These are phyloP conservation scores for Globisporangium solare DNA, from an alignment of 352 stramenopile species.

Conservation along the genomic window DNA sequence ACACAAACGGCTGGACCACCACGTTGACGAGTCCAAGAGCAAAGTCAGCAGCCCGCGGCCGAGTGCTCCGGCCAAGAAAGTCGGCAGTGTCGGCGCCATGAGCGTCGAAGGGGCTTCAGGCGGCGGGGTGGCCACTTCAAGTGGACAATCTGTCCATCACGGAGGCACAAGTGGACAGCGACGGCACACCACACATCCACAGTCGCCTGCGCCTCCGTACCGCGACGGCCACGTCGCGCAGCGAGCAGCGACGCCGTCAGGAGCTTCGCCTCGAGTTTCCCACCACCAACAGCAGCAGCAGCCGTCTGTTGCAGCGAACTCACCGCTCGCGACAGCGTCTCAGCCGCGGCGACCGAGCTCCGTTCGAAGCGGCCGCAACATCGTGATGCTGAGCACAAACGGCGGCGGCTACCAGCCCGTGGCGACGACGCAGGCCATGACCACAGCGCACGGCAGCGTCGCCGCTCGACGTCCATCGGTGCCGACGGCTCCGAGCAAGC, in stretches of 20 bases:
- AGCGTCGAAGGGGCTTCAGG: not conserved
- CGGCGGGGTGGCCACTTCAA: not conserved
- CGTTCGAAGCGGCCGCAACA: conserved; percentile 40
- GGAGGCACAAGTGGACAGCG: not conserved
- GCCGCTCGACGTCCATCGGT: conserved; percentile 2
- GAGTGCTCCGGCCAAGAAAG: not conserved
- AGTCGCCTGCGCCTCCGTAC: not conserved
- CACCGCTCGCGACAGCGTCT: not conserved
- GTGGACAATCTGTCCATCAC: not conserved
- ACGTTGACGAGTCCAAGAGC: not conserved
- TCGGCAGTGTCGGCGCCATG: conserved; percentile 2
- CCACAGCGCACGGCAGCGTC: not conserved
- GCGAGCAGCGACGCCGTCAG: conserved; percentile 9
- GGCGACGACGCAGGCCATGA: not conserved
- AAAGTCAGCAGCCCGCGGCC: not conserved
- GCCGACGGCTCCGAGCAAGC: not conserved
- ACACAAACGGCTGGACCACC: not conserved
- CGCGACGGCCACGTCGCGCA: not conserved
- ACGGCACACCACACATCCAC: not conserved
- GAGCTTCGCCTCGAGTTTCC: conserved; percentile 12
- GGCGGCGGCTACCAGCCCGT: conserved; percentile 5
- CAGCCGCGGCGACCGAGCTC: conserved; percentile 32
- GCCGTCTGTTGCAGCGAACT: not conserved
- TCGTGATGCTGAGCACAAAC: conserved; percentile 30
- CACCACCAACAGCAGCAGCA: conserved; percentile 15